Evolutionary conservation across 768 basidiomycete species (phyloP).

Genomic region (Lentinula guzmanii): DNA sequence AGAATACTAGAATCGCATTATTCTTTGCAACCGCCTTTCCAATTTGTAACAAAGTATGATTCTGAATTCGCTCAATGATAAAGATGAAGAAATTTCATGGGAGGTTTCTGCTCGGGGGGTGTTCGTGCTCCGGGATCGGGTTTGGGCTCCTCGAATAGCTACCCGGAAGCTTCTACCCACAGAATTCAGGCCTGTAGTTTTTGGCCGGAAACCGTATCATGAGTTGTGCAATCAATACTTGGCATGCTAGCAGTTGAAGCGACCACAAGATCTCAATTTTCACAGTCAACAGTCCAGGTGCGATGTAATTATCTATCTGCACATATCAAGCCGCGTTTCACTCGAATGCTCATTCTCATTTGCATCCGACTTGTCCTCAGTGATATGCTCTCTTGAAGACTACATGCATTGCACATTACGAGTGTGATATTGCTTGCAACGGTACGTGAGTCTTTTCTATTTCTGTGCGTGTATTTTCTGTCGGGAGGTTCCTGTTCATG

Average conservation of each 20-base stretch:
- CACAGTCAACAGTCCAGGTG: too few relatives aligned
- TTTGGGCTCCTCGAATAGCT: not conserved
- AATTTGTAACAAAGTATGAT: too few relatives aligned
- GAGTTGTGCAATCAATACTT: too few relatives aligned
- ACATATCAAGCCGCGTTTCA: too few relatives aligned
- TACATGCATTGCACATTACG: too few relatives aligned
- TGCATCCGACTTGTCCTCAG: not conserved
- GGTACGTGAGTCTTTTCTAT: not conserved
- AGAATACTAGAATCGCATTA: too few relatives aligned
- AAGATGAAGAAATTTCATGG: too few relatives aligned
- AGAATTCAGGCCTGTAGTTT: not conserved
- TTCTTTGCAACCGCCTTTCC: not conserved
- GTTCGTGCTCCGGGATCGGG: not conserved
- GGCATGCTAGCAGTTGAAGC: too few relatives aligned
- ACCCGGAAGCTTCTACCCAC: not conserved
- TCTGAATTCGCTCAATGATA: too few relatives aligned
- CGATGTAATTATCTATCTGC: too few relatives aligned
- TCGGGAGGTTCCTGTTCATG: not conserved
- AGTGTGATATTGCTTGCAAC: too few relatives aligned
- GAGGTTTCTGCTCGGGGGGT: not conserved
- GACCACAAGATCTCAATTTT: too few relatives aligned
- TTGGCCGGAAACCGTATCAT: not conserved
- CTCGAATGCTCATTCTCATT: not conserved
- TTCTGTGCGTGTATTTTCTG: not conserved
- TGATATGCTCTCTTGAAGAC: not conserved